Evolutionary conservation across 257 asterid species (phyloP).

Genomic region (Asclepias syriaca): DNA sequence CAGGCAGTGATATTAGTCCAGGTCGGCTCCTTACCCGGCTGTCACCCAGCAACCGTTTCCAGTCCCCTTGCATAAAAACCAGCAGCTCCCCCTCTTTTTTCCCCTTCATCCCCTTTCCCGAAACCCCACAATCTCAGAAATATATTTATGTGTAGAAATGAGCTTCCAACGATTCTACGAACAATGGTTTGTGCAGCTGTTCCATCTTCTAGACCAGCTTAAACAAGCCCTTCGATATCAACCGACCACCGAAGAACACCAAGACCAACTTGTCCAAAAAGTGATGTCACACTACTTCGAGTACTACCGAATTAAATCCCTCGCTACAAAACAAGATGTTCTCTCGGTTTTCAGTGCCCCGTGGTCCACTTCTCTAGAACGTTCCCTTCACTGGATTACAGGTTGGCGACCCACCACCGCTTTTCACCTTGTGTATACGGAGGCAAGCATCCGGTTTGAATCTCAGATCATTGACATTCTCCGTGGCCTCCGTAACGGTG

Average conservation of each 20-base stretch:
- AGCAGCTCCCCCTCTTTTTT: not conserved
- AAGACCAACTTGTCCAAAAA: slow-evolving; percentile 35
- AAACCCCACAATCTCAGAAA: too few species aligned
- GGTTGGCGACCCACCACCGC: slow-evolving; percentile 95
- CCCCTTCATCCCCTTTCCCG: not conserved
- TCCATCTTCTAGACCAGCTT: slow-evolving; percentile 37
- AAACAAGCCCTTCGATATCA: slow-evolving; percentile 24
- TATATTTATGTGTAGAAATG: slow-evolving; percentile 10
- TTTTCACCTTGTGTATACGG: slow-evolving; percentile 72
- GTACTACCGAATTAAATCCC: slow-evolving; percentile 50
- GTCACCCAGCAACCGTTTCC: too few species aligned
- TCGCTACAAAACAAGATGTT: slow-evolving; percentile 36
- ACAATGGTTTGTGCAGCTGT: slow-evolving; percentile 55
- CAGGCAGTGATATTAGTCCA: not conserved
- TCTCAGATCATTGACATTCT: slow-evolving; percentile 61
- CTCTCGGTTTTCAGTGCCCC: slow-evolving; percentile 47
- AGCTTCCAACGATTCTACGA: slow-evolving; percentile 44
- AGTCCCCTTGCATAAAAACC: not conserved
- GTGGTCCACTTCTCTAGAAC: slow-evolving; percentile 61
- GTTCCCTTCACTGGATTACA: slow-evolving; percentile 72
- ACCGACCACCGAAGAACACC: slow-evolving; percentile 35
- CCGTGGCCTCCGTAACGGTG: slow-evolving; percentile 59
- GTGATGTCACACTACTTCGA: slow-evolving; percentile 44
- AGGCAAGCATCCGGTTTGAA: slow-evolving; percentile 71
- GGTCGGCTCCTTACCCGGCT: too few species aligned